phyloP scores from a whole-genome alignment of 2,329 filamentous ascomycete genomes.

The Claviceps arundinis region DNA sequence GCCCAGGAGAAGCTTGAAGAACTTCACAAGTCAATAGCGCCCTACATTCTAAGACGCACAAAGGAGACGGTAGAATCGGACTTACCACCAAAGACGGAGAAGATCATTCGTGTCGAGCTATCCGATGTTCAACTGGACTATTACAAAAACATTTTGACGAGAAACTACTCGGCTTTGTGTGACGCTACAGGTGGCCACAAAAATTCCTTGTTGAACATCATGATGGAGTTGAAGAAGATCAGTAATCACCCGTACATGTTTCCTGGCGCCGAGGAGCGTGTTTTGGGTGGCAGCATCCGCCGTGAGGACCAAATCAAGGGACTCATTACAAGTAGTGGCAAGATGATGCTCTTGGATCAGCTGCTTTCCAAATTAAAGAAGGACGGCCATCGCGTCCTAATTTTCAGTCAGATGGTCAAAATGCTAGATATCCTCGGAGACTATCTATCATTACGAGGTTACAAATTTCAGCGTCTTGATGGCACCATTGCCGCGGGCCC shows the following conservation, averaged over 20 bases:
- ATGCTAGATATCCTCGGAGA: slow-evolving; percentile 95
- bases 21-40: slow-evolving; percentile 75
- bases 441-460: slow-evolving; percentile 84
- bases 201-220: slow-evolving; percentile 90
- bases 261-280: slow-evolving; percentile 79
- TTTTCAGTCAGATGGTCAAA: slow-evolving; percentile 99
- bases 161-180: slow-evolving; percentile 89
- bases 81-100: slow-evolving; percentile 91
- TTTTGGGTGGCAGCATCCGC: slow-evolving; percentile 64
- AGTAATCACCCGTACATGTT: slow-evolving; percentile 99
- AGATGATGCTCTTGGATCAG: slow-evolving; percentile 98
- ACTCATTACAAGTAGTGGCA: slow-evolving; percentile 91
- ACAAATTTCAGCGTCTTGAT: slow-evolving; percentile 88
- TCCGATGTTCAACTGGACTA: slow-evolving; percentile 95
- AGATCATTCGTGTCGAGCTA: slow-evolving; percentile 94
- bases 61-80: slow-evolving; percentile 98
- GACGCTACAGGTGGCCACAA: slow-evolving; percentile 84
- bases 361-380: slow-evolving; percentile 87
- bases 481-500: slow-evolving; percentile 84
- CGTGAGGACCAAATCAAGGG: slow-evolving; percentile 87
- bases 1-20: slow-evolving; percentile 79
- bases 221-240: slow-evolving; percentile 99
- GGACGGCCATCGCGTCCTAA: slow-evolving; percentile 88
- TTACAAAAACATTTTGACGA: slow-evolving; percentile 96
- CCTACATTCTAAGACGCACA: slow-evolving; percentile 87